Evolutionary conservation across 2,329 filamentous ascomycete species (phyloP), one percentile per base, ranked within the genome.

Genomic region (Trichoderma koningii): DNA sequence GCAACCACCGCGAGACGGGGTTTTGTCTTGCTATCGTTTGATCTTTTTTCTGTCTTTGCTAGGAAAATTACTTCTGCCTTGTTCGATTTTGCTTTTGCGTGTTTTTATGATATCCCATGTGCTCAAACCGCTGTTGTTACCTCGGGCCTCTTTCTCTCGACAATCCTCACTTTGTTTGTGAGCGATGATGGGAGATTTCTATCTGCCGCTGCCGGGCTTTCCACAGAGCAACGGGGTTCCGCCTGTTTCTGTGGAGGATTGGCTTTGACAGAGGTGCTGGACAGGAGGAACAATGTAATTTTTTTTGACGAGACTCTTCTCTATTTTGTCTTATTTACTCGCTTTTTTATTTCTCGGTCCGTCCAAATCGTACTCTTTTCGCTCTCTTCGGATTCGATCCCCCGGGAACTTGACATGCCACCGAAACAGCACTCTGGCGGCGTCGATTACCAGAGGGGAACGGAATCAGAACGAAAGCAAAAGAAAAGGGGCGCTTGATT

Each of bases 91-190:
- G 10, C 23, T 53, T 23, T 53, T 62, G 41, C 50, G 30, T 62
- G 21, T 53, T 47, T 28, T 62, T 62, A 62, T 62, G 59, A 62
- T 62, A 62, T 62, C 59, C 59, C 55, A 23, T 61, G 48, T 61
- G 48, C 47, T 52, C 47, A 52, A 52, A 9, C 30, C 34, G 44
- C 30, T 44, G 57, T 52, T 41, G 23, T 52, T 38, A 17, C 38
- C 44, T 42, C 28, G 26, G 21, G 42, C 15, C 19, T 30, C 14
- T n/a, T 3, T 38, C n/a, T 59, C 28, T 41, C 5, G 48, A 7
- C n/a, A 17, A 15, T 5, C 23, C 15, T 48, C 44, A 48, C 21
- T 12, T 19, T 26, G 19, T 10, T 50, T 26, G 41, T n/a, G 17
- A 14, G 44, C 17, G 28, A 7, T 28, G 7, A 7, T 28, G 28